Conservation (phyloP, 768 basidiomycete genomes). For the Suillus ampliporus region DNA sequence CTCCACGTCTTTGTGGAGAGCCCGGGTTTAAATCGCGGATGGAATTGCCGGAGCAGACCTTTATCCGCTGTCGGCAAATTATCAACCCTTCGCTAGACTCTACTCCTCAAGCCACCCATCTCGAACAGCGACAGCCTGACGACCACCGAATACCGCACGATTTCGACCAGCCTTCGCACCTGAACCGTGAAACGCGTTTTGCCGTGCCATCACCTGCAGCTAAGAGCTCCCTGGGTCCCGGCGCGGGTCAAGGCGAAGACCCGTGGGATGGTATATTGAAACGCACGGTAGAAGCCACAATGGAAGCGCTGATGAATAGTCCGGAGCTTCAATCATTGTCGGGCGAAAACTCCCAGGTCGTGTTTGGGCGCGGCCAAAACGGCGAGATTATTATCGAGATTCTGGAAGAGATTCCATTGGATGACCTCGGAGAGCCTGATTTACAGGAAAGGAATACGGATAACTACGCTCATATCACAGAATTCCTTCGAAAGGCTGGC, state of each 20-base stretch:
- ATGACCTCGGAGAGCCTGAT: slow-evolving; percentile 28
- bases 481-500: slow-evolving; percentile 59
- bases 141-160: slow-evolving; percentile 47
- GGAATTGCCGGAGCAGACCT: slow-evolving; percentile 67
- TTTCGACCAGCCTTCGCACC: slow-evolving; percentile 61
- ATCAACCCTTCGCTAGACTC: slow-evolving; percentile 39
- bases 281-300: slow-evolving; percentile 32
- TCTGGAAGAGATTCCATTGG: slow-evolving; percentile 49
- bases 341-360: slow-evolving; percentile 41
- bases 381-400: slow-evolving; percentile 51
- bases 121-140: slow-evolving; percentile 33
- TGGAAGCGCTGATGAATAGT: slow-evolving; percentile 35
- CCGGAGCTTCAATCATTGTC: slow-evolving; percentile 35
- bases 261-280: slow-evolving; percentile 32
- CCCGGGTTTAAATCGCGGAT: slow-evolving; percentile 87
- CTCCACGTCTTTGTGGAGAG: slow-evolving; percentile 91
- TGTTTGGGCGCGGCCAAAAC: slow-evolving; percentile 48
- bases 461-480: slow-evolving; percentile 50
- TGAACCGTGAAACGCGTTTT: slow-evolving; percentile 55
- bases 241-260: slow-evolving; percentile 21
- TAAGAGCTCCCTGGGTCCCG: slow-evolving; percentile 26
- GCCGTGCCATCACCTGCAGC: slow-evolving; percentile 39
- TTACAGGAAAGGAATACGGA: slow-evolving; percentile 40
- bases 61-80: slow-evolving; percentile 82
- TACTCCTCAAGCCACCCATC: slow-evolving; percentile 27